Percentiles rank a stretch among this genome's conserved stretches.
Conservation (phyloP, 2,329 filamentous ascomycete genomes). For the Beauveria asiatica region DNA sequence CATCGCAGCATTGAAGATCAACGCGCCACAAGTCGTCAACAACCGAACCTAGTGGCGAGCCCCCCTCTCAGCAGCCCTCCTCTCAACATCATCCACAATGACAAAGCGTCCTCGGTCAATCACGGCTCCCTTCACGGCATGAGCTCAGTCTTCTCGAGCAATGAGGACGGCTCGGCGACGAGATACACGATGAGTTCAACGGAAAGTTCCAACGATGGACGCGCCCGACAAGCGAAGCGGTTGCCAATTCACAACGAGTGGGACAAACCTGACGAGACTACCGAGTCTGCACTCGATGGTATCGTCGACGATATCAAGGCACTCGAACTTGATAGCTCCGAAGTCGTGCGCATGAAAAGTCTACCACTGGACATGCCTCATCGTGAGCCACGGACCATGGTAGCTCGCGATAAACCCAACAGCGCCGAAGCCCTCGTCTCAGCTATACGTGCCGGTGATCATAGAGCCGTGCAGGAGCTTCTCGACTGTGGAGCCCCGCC, state of each 20-base stretch:
- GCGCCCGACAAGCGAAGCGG: neutral
- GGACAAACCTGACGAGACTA: neutral
- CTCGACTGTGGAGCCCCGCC: conserved; percentile 49
- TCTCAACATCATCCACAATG: conserved; percentile 8
- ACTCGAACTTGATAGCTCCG: neutral
- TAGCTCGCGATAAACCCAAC: neutral
- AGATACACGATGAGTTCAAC: neutral
- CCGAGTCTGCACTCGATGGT: neutral
- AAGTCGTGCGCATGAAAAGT: neutral
- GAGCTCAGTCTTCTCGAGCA: neutral
- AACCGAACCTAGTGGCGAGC: neutral
- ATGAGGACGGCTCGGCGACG: neutral
- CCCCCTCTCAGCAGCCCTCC: neutral
- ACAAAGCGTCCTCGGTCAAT: conserved; percentile 5
- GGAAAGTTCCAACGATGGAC: neutral
- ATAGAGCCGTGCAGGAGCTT: conserved; percentile 29
- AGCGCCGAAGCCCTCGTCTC: neutral
- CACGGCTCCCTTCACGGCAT: conserved; percentile 13
- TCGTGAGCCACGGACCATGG: conserved; percentile 1
- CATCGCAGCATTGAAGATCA: conserved; percentile 12
- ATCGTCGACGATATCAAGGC: neutral
- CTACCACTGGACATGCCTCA: neutral
- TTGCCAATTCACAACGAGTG: neutral
- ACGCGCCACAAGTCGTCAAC: neutral
- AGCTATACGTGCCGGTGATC: neutral